phyloP scores from a whole-genome alignment of 768 basidiomycete genomes.

The Strobilomyces confusus region DNA sequence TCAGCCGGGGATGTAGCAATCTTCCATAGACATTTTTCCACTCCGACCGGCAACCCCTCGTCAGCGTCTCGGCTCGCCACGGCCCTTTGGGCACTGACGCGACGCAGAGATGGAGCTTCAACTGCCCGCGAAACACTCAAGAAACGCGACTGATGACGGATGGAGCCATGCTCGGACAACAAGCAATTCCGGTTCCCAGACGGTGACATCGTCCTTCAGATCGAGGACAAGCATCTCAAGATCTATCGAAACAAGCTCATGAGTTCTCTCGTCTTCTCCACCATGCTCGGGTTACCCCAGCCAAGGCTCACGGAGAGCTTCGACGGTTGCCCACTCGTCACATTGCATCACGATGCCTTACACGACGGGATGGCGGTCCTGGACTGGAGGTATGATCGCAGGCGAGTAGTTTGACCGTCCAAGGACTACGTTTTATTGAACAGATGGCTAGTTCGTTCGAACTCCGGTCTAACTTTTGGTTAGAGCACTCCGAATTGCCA shows the following conservation, averaged over 20 bases:
- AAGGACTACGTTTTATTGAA: neutral
- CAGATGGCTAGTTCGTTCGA: slow-evolving; percentile 24
- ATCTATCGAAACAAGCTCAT: slow-evolving; percentile 22
- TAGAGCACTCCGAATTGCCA: slow-evolving; percentile 31
- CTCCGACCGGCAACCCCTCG: too few relatives aligned
- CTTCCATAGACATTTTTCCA: too few relatives aligned
- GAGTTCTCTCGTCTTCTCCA: slow-evolving; percentile 29
- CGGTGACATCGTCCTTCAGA: slow-evolving; percentile 34
- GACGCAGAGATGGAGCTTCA: neutral
- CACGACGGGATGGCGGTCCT: slow-evolving; percentile 30
- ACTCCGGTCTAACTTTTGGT: slow-evolving; percentile 17
- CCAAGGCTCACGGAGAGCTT: slow-evolving; percentile 27
- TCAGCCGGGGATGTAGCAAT: too few relatives aligned
- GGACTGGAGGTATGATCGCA: slow-evolving; percentile 32
- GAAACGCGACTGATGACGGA: neutral
- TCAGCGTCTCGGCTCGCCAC: too few relatives aligned
- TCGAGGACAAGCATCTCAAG: slow-evolving; percentile 24
- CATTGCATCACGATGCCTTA: slow-evolving; percentile 22
- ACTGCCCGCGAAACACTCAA: slow-evolving; percentile 6
- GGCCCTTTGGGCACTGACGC: too few relatives aligned
- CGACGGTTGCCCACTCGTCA: slow-evolving; percentile 32
- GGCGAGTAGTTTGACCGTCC: slow-evolving; percentile 19
- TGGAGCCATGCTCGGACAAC: neutral
- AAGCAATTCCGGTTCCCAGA: slow-evolving; percentile 30
- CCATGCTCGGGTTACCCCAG: slow-evolving; percentile 36